A percentile compares a stretch with the other conserved stretches of the same genome.
Conservation (phyloP, 2,329 filamentous ascomycete genomes). For the Orbilia ellipsospora region DNA sequence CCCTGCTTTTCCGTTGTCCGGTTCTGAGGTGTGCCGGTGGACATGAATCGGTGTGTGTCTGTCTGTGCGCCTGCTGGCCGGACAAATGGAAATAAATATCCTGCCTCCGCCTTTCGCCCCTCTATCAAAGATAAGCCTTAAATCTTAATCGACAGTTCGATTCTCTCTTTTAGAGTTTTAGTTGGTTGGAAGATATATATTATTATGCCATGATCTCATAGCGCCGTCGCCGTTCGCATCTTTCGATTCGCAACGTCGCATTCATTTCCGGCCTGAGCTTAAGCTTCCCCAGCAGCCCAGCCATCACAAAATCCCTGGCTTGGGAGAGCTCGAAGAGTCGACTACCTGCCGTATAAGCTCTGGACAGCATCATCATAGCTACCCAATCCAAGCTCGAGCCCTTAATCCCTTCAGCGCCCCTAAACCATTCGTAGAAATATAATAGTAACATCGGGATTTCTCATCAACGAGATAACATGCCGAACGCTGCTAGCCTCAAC, state of each 20-base stretch:
- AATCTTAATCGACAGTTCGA: not conserved
- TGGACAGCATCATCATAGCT: not conserved
- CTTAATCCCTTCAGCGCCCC: not conserved
- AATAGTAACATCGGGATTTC: too few species aligned
- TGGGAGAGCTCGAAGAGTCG: too few species aligned
- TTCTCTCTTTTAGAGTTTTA: not conserved
- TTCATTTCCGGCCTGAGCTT: too few species aligned
- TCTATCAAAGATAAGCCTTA: not conserved
- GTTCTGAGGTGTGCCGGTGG: not conserved
- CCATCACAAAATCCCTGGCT: not conserved
- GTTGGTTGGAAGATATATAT: not conserved
- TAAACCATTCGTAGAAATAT: constrained; percentile 20
- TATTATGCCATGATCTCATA: too few species aligned
- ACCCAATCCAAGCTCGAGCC: constrained; percentile 7
- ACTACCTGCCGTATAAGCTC: constrained; percentile 12
- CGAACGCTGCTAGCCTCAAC: constrained; percentile 37
- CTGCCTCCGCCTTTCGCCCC: not conserved
- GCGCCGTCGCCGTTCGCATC: not conserved
- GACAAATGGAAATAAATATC: constrained; percentile 21
- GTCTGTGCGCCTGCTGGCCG: not conserved
- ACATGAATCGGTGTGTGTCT: constrained; percentile 3
- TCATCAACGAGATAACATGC: not conserved
- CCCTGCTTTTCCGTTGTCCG: too few species aligned
- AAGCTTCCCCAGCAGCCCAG: not conserved
- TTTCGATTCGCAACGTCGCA: not conserved